phyloP scores from a whole-genome alignment of 371 early-diverging fungal genomes.

The Circinella umbellata region DNA sequence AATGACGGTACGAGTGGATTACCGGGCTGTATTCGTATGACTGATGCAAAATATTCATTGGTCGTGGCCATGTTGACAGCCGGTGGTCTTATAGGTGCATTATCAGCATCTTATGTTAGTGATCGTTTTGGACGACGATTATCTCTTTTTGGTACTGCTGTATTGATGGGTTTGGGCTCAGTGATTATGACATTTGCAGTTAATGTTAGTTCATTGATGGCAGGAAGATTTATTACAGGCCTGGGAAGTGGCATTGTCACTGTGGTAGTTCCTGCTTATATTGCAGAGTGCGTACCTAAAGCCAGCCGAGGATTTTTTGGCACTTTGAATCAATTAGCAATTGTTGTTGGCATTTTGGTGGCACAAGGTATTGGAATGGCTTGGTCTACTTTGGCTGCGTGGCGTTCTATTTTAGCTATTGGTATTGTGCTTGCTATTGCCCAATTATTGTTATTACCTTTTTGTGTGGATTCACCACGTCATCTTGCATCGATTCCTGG shows the following conservation, averaged over 20 bases:
- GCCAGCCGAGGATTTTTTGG: conserved; percentile 78
- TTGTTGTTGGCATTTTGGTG: conserved; percentile 82
- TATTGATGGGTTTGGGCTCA: conserved; percentile 66
- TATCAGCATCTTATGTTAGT: conserved; percentile 74
- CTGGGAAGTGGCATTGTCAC: conserved; percentile 84
- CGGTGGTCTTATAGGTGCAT: conserved; percentile 86
- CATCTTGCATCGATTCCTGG: conserved; percentile 63
- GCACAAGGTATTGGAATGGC: conserved; percentile 69
- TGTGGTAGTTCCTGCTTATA: conserved; percentile 86
- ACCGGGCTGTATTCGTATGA: conserved; percentile 84
- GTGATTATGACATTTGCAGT: conserved; percentile 67
- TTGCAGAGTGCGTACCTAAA: conserved; percentile 84
- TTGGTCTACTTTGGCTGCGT: conserved; percentile 60
- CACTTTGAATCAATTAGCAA: conserved; percentile 83
- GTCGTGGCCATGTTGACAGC: conserved; percentile 74
- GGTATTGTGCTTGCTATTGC: conserved; percentile 63
- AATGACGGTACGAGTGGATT: conserved; percentile 34
- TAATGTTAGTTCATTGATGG: conserved; percentile 52
- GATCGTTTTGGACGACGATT: conserved; percentile 76
- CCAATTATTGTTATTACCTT: conserved; percentile 67
- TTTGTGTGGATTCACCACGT: conserved; percentile 84
- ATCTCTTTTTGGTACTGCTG: conserved; percentile 71
- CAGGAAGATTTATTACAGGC: conserved; percentile 87
- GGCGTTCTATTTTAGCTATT: conserved; percentile 69
- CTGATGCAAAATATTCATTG: conserved; percentile 71